Conservation (phyloP, 768 basidiomycete species). For the Trametes meyenii region DNA sequence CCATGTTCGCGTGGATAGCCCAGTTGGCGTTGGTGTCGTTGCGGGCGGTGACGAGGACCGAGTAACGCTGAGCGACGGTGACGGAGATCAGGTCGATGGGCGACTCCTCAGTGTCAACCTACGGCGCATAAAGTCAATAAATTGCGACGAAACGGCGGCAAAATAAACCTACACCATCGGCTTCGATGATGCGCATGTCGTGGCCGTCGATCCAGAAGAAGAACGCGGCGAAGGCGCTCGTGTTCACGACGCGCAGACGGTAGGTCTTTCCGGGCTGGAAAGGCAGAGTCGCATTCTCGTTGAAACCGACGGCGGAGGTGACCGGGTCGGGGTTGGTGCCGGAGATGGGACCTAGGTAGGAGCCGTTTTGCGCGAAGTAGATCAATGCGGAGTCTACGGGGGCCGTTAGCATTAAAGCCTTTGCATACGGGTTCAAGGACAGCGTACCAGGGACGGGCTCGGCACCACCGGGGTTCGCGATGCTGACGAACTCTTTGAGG, state of each 20-base stretch:
- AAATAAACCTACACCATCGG: constrained; percentile 64
- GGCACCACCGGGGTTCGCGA: constrained; percentile 77
- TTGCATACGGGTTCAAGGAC: background rate
- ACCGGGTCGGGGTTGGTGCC: constrained; percentile 50
- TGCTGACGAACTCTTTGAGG: constrained; percentile 65
- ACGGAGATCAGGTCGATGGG: constrained; percentile 73
- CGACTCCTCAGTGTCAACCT: constrained; percentile 79
- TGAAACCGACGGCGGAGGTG: constrained; percentile 73
- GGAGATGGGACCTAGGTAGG: constrained; percentile 65
- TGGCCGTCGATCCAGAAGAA: constrained; percentile 92
- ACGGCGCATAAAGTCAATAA: background rate
- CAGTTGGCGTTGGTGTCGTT: constrained; percentile 84
- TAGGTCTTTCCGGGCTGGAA: constrained; percentile 92
- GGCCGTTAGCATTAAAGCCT: background rate
- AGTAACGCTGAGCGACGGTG: constrained; percentile 91
- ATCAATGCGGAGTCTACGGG: constrained; percentile 72
- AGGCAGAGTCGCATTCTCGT: constrained; percentile 81
- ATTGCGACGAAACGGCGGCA: background rate
- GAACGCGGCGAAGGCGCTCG: constrained; percentile 71
- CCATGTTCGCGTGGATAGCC: constrained; percentile 91
- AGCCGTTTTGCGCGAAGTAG: constrained; percentile 77
- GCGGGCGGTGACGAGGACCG: constrained; percentile 86
- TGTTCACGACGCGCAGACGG: constrained; percentile 85
- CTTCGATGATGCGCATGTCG: constrained; percentile 83
- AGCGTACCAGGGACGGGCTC: constrained; percentile 84